A percentile compares a stretch with the other conserved stretches of the same genome.
Evolutionary conservation across 371 early-diverging fungal genomes (phyloP).

Genomic region (Mucor ambiguus): DNA sequence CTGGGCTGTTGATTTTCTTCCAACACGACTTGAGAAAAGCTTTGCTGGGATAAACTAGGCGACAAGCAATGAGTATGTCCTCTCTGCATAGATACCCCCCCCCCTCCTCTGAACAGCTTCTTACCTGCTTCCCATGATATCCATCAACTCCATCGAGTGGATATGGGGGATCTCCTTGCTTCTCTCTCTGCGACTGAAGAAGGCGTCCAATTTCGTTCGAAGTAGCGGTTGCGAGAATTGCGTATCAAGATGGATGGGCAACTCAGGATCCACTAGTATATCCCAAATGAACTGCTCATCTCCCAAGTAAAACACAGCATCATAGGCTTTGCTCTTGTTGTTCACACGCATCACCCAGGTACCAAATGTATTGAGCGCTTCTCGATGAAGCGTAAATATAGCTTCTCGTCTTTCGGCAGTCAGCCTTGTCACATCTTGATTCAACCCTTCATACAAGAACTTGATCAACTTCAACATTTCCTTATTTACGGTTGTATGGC

Average conservation of each 20-base stretch:
- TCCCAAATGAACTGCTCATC: constrained; percentile 52
- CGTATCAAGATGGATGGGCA: constrained; percentile 14
- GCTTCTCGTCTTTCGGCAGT: not conserved
- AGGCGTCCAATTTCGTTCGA: constrained; percentile 35
- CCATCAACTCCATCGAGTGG: constrained; percentile 32
- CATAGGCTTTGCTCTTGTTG: constrained; percentile 47
- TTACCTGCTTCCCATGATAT: constrained; percentile 40
- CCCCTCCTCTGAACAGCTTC: too few relatives aligned
- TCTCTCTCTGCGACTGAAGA: constrained; percentile 7
- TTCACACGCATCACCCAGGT: constrained; percentile 60
- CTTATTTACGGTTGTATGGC: not conserved
- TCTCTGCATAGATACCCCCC: too few relatives aligned
- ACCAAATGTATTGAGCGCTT: constrained; percentile 63
- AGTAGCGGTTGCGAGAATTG: constrained; percentile 35
- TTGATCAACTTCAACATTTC: not conserved
- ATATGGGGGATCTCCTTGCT: not conserved
- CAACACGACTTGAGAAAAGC: constrained; percentile 29
- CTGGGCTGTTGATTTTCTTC: constrained; percentile 9
- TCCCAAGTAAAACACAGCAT: constrained; percentile 49
- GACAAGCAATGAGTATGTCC: not conserved
- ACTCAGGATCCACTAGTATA: constrained; percentile 51
- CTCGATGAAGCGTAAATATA: constrained; percentile 46
- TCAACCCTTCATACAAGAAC: not conserved
- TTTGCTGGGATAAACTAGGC: constrained; percentile 31
- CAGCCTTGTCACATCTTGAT: not conserved